These are phyloP conservation scores for Juglanconis oblonga DNA, from an alignment of 2,329 filamentous ascomycete species.

Conservation along the genomic window DNA sequence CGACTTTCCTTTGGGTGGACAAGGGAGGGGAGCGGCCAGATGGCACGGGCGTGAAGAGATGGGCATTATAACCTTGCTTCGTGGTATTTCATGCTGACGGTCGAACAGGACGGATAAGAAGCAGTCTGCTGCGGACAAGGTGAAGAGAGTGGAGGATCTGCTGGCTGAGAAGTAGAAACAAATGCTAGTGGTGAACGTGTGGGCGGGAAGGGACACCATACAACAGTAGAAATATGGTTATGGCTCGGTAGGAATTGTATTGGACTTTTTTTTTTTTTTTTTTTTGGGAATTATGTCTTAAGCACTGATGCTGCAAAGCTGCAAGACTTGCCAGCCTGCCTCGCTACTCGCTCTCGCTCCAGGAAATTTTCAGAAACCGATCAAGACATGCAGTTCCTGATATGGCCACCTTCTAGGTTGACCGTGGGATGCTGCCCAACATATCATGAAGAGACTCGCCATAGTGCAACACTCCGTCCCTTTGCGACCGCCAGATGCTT, in stretches of 20 bases:
- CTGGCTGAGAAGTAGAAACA: slow-evolving; percentile 30
- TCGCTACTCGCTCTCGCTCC: no score
- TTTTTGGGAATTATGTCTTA: no score
- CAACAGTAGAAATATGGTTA: no score
- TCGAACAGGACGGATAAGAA: slow-evolving; percentile 72
- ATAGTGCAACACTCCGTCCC: background rate
- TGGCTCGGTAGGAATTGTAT: no score
- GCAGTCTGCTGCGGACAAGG: slow-evolving; percentile 79
- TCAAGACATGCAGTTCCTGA: background rate
- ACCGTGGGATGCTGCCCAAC: background rate
- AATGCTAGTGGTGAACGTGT: background rate
- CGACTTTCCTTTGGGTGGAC: no score
- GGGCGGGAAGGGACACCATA: background rate
- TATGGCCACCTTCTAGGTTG: background rate
- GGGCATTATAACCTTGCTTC: background rate
- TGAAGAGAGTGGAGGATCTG: slow-evolving; percentile 57
- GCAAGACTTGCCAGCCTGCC: no score
- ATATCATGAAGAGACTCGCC: no score
- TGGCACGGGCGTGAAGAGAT: background rate
- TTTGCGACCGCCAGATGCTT: background rate
- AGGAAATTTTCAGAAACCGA: no score
- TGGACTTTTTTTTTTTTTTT: no score
- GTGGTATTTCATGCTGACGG: background rate
- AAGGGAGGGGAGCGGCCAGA: background rate
- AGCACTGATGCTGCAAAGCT: no score